Conservation (phyloP, 768 basidiomycete species). For the Astraeus odoratus region DNA sequence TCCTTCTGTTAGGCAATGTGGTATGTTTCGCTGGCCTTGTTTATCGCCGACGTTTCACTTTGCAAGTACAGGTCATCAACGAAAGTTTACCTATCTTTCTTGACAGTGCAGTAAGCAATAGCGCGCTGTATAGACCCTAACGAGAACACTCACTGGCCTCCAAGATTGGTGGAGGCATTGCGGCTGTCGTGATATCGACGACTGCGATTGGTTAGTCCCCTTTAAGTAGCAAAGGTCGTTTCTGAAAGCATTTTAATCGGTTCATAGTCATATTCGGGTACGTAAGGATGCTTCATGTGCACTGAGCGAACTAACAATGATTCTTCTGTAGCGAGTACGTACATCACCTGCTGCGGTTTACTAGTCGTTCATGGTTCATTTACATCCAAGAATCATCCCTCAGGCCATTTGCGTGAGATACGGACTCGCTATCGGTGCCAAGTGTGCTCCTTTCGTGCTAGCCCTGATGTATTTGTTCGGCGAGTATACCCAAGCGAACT, state of each 20-base stretch:
- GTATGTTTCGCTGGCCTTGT: conserved; percentile 33
- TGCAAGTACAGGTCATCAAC: conserved; percentile 55
- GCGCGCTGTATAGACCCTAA: conserved; percentile 1
- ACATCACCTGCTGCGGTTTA: neutral
- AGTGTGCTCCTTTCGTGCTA: conserved; percentile 69
- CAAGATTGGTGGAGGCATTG: conserved; percentile 60
- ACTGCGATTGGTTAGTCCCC: conserved; percentile 41
- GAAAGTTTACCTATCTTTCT: conserved; percentile 81
- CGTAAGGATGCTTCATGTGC: conserved; percentile 12
- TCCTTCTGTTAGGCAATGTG: conserved; percentile 84
- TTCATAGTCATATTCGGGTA: conserved; percentile 77
- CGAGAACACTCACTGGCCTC: neutral
- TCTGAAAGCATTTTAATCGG: conserved; percentile 3
- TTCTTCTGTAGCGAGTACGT: conserved; percentile 31
- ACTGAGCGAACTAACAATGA: neutral
- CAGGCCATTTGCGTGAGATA: conserved; percentile 75
- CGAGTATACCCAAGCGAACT: conserved; percentile 10
- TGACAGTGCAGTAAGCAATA: conserved; percentile 50
- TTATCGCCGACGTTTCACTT: neutral
- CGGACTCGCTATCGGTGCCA: conserved; percentile 75
- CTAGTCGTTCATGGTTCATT: neutral
- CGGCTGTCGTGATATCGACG: conserved; percentile 74
- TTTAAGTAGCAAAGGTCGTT: neutral
- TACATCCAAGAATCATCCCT: conserved; percentile 45
- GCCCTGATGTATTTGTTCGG: conserved; percentile 61